These are phyloP conservation scores for Colletotrichum gloeosporioides DNA, from an alignment of 2,329 filamentous ascomycete species.

Conservation along the genomic window DNA sequence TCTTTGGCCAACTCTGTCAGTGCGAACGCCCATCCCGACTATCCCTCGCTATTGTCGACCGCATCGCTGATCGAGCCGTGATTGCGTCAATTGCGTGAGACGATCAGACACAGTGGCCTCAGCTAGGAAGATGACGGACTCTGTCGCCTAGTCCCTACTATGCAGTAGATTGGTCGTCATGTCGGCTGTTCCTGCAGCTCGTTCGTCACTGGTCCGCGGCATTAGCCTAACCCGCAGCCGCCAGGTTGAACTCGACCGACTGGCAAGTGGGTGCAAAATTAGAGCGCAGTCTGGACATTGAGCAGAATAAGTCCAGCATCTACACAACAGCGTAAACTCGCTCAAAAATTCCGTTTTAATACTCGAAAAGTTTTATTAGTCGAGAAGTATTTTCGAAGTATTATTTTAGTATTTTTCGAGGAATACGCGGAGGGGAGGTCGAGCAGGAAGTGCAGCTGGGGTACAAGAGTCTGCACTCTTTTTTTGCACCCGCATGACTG, in stretches of 20 bases:
- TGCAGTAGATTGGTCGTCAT: neutral
- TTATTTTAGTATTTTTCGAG: no score
- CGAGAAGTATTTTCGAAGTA: no score
- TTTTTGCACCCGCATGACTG: no score
- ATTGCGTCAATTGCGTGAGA: neutral
- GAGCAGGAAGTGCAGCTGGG: no score
- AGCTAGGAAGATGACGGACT: neutral
- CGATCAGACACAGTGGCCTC: conserved; percentile 12
- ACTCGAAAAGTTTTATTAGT: no score
- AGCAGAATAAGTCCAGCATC: no score
- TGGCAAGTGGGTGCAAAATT: no score
- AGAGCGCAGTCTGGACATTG: no score
- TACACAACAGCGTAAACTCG: no score
- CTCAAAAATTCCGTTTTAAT: no score
- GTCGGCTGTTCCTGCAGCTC: conserved; percentile 16
- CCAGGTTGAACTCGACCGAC: neutral
- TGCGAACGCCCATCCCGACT: neutral
- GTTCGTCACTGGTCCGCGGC: conserved; percentile 5
- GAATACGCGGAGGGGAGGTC: no score
- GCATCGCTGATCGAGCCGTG: neutral
- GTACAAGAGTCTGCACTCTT: no score
- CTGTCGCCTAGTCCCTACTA: neutral
- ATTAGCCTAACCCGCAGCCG: neutral
- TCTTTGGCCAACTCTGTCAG: conserved; percentile 3
- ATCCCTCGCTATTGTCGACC: neutral